phyloP scores from a whole-genome alignment of 495 filamentous ascomycete genomes.

The Evansstolkia leycettana region DNA sequence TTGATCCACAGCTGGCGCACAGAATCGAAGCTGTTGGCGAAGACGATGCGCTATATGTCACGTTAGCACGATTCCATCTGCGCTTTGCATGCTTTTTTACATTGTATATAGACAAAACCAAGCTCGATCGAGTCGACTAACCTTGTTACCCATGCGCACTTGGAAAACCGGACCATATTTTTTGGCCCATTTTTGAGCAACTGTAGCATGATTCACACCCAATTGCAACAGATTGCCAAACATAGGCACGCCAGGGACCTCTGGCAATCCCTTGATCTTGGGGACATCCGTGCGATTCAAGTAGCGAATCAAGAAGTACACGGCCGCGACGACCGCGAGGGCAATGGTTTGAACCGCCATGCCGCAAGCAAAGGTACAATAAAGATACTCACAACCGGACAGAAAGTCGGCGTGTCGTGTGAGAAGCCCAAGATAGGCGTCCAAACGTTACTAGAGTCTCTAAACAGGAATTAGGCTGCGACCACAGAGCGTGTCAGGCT shows the following conservation, averaged over 20 bases:
- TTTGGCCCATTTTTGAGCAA: conserved; percentile 41
- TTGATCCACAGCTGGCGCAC: conserved; percentile 60
- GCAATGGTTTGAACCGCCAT: conserved; percentile 34
- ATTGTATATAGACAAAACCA: not conserved
- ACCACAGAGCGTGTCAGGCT: too few species aligned
- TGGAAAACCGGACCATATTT: conserved; percentile 58
- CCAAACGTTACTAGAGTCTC: too few species aligned
- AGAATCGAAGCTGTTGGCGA: conserved; percentile 58
- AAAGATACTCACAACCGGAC: too few species aligned
- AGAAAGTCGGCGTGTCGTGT: too few species aligned
- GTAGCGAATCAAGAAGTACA: conserved; percentile 41
- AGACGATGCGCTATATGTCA: conserved; percentile 42
- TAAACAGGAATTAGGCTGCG: too few species aligned
- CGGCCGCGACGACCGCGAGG: conserved; percentile 26
- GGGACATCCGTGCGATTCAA: conserved; percentile 46
- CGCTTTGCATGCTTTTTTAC: not conserved
- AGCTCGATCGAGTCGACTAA: conserved; percentile 9
- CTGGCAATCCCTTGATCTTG: conserved; percentile 51
- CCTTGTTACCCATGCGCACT: conserved; percentile 52
- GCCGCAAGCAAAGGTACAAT: not conserved
- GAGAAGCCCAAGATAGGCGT: too few species aligned
- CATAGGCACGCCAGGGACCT: conserved; percentile 49
- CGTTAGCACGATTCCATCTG: not conserved
- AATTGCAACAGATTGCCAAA: conserved; percentile 53
- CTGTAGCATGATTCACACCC: conserved; percentile 41